A percentile compares a stretch with the other conserved stretches of the same genome.
These are phyloP conservation scores for Fraxinus americana DNA, from an alignment of 257 asterid genomes.

Conservation along the genomic window DNA sequence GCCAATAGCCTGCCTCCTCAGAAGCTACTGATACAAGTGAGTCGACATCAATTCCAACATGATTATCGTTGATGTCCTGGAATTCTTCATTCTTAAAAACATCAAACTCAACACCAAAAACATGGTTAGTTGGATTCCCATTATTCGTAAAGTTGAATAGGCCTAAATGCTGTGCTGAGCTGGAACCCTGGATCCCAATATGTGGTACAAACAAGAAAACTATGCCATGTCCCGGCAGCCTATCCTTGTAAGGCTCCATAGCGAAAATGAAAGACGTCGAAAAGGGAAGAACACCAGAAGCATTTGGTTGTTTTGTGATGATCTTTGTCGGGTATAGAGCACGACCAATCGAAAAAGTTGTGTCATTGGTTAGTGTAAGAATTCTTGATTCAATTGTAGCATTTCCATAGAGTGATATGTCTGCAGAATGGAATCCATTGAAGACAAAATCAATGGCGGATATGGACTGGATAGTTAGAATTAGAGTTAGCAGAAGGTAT, in stretches of 20 bases:
- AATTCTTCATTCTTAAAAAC: constrained; percentile 51
- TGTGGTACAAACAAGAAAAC: constrained; percentile 51
- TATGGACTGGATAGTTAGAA: constrained; percentile 8
- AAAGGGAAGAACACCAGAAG: constrained; percentile 45
- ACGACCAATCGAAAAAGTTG: constrained; percentile 46
- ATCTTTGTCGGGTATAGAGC: constrained; percentile 44
- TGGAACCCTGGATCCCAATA: constrained; percentile 40
- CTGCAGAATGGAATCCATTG: constrained; percentile 47
- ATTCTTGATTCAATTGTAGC: constrained; percentile 44
- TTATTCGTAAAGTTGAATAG: constrained; percentile 37
- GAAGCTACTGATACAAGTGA: constrained; percentile 42
- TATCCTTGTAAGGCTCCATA: constrained; percentile 47
- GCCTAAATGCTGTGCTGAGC: constrained; percentile 45
- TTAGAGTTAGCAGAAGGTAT: constrained; percentile 11
- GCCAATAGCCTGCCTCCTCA: constrained; percentile 50
- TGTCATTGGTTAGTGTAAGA: constrained; percentile 38
- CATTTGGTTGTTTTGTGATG: constrained; percentile 27
- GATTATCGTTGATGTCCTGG: constrained; percentile 39
- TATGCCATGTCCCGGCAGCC: constrained; percentile 51
- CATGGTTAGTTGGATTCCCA: constrained; percentile 35
- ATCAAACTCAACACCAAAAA: constrained; percentile 57
- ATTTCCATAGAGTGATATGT: constrained; percentile 44
- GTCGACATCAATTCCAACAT: constrained; percentile 53
- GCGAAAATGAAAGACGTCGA: constrained; percentile 57
- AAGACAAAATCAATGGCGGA: constrained; percentile 45